Conservation (phyloP, 192 early-diverging fungal genomes). For the Polychytrium aggregatum region DNA sequence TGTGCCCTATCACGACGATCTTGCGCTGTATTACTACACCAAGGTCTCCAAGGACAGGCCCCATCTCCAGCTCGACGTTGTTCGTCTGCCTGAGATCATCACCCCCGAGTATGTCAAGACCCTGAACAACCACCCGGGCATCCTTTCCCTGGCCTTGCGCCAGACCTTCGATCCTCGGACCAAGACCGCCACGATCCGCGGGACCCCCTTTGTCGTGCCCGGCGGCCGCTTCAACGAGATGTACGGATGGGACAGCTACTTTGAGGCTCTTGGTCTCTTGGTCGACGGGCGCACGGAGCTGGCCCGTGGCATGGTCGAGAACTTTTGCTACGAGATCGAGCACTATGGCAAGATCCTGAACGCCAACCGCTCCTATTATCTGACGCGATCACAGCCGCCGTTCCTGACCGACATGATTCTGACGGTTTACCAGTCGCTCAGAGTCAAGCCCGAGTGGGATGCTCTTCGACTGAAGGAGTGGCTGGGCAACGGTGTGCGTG, state of each 20-base stretch:
- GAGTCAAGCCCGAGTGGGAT: constrained; percentile 15
- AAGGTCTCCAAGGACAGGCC: constrained; percentile 48
- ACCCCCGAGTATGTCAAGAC: constrained; percentile 83
- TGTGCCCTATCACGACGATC: constrained; percentile 71
- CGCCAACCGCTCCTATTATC: constrained; percentile 94
- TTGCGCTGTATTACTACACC: constrained; percentile 70
- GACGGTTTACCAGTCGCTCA: constrained; percentile 56
- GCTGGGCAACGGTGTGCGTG: constrained; percentile 55
- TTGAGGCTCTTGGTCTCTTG: constrained; percentile 80
- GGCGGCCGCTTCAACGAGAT: constrained; percentile 99
- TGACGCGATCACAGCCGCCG: constrained; percentile 94
- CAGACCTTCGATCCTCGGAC: constrained; percentile 11
- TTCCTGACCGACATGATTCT: constrained; percentile 95
- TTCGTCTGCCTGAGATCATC: constrained; percentile 72
- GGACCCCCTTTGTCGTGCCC: constrained; percentile 89
- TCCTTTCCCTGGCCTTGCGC: constrained; percentile 69
- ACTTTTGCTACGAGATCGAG: constrained; percentile 93
- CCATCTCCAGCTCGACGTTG: constrained; percentile 67
- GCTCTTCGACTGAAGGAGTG: constrained; percentile 39
- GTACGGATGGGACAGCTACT: constrained; percentile 97
- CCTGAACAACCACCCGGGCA: constrained; percentile 80
- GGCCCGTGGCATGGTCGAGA: constrained; percentile 91
- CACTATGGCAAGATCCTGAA: constrained; percentile 99
- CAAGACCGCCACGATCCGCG: constrained; percentile 16
- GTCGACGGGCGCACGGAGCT: constrained; percentile 77